Evolutionary conservation across 306 rosid genomes (phyloP).

Genomic region (Vigna radiata): DNA sequence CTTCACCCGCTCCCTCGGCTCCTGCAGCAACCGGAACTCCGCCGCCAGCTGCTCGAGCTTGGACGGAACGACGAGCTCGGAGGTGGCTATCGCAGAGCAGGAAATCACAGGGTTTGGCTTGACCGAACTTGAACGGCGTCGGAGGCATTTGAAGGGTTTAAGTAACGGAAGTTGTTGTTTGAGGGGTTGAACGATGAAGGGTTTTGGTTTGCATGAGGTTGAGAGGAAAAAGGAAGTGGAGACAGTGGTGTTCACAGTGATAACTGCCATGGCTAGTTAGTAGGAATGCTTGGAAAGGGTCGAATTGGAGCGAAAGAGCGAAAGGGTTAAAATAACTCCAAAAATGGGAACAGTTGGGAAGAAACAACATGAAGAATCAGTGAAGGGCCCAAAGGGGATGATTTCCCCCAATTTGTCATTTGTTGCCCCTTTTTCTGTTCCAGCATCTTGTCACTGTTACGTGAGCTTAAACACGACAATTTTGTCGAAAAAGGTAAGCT

Average conservation of each 20-base stretch:
- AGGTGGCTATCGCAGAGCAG: constrained; percentile 56
- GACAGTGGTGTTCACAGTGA: constrained; percentile 32
- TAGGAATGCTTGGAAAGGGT: background rate
- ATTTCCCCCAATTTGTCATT: background rate
- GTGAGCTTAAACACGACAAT: background rate
- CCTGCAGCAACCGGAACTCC: constrained; percentile 63
- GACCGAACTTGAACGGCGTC: constrained; percentile 28
- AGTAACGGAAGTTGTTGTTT: background rate
- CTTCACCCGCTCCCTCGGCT: constrained; percentile 74
- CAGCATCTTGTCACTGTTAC: background rate
- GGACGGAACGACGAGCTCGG: constrained; percentile 43
- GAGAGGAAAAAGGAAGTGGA: constrained; percentile 51
- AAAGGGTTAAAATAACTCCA: background rate
- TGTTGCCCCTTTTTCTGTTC: background rate
- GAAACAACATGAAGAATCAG: background rate
- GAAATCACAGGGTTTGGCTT: constrained; percentile 42
- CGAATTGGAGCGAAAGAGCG: constrained; percentile 6
- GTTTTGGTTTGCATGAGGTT: constrained; percentile 4
- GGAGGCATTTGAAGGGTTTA: constrained; percentile 52
- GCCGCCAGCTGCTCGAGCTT: constrained; percentile 61
- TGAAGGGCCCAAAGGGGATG: constrained; percentile 8
- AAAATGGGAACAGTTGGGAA: constrained; percentile 7
- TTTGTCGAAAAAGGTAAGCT: background rate
- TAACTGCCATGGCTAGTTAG: constrained; percentile 50
- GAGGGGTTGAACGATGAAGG: constrained; percentile 41